Evolutionary conservation across 148 eudicot species (phyloP).

Genomic region (Camellia japonica): DNA sequence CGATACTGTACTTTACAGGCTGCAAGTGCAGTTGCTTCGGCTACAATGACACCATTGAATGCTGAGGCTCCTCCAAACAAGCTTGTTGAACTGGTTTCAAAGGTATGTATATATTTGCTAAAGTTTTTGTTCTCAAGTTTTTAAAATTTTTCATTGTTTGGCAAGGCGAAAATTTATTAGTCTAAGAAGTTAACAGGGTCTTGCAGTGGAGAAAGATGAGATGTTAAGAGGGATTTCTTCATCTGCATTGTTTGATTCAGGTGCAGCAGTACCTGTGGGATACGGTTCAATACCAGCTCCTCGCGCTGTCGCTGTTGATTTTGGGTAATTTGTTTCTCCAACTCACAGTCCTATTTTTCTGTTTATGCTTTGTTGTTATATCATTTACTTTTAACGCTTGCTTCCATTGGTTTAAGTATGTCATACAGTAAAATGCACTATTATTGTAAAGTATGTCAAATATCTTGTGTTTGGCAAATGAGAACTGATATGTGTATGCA

Average conservation of each 20-base stretch:
- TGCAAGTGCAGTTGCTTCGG: slow-evolving; percentile 83
- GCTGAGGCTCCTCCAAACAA: slow-evolving; percentile 70
- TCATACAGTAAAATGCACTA: not conserved
- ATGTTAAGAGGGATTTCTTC: slow-evolving; percentile 63
- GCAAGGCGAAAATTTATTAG: not conserved
- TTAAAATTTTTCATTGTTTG: not conserved
- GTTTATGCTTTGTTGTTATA: not conserved
- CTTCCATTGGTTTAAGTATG: not conserved
- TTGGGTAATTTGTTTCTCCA: slow-evolving; percentile 41
- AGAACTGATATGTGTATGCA: not conserved
- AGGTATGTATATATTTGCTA: slow-evolving; percentile 44
- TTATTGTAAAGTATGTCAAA: not conserved
- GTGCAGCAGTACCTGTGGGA: slow-evolving; percentile 38
- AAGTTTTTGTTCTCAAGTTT: slow-evolving; percentile 2
- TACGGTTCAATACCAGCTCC: slow-evolving; percentile 68
- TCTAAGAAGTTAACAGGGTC: slow-evolving; percentile 72
- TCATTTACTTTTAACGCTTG: not conserved
- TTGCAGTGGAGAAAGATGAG: slow-evolving; percentile 91
- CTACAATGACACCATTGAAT: slow-evolving; percentile 83
- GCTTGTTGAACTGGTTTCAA: slow-evolving; percentile 78
- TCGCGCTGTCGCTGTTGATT: slow-evolving; percentile 60
- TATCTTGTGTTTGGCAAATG: not conserved
- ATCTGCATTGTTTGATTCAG: slow-evolving; percentile 45
- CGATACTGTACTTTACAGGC: slow-evolving; percentile 36
- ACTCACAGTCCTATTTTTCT: not conserved